Base-by-base conservation (phyloP, 495 filamentous ascomycete species). In the Aspergillus haitiensis region DNA sequence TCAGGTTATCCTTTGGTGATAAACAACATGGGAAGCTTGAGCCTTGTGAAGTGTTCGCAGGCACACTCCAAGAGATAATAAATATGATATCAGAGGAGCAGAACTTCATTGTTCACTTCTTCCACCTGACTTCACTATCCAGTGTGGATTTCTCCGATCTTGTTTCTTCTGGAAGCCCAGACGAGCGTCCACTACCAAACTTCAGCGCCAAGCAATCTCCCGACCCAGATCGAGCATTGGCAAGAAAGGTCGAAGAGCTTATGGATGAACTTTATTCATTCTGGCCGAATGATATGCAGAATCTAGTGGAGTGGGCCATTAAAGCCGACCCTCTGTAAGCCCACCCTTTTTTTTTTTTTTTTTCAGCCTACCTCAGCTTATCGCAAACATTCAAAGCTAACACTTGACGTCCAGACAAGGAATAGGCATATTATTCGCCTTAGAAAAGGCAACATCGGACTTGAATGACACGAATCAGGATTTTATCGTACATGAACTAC, bases 51-150 rank as follows among this genome's bases (percentile, higher is more conserved):
- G 87, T 86, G n/a, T 96, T 96, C 73, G 79, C 85, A 2, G 88
- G 88, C 36, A 83, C 87, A 13, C 76, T 97, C 45, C 85, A 89
- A 50, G 91, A 96, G 71, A 84, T 90, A 56, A 72, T 91, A 47
- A 87, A 85, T 18, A 82, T 94, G 58, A 85, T 97, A 40, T 87
- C 88, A 50, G 89, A 89, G 60, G 93, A 98, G 75, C 93, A 98
- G 71, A 97, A 97, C 67, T 98, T 97, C 65, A 77, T 96, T 32
- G 85, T 95, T 21, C 89, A 94, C 55, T 94, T 96, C 73, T 98
- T 97, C 78, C 92, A 96, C 56, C 81, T 94, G 8, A 88, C 86
- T 36, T 94, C 91, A 13, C 77, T 90, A 11, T 84, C 88, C 55
- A 86, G 81, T 12, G 74, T 81, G 12, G 93, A 97, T 63, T 98